These are phyloP conservation scores for Gelatoporia subvermispora DNA, from an alignment of 768 basidiomycete genomes.

Conservation along the genomic window DNA sequence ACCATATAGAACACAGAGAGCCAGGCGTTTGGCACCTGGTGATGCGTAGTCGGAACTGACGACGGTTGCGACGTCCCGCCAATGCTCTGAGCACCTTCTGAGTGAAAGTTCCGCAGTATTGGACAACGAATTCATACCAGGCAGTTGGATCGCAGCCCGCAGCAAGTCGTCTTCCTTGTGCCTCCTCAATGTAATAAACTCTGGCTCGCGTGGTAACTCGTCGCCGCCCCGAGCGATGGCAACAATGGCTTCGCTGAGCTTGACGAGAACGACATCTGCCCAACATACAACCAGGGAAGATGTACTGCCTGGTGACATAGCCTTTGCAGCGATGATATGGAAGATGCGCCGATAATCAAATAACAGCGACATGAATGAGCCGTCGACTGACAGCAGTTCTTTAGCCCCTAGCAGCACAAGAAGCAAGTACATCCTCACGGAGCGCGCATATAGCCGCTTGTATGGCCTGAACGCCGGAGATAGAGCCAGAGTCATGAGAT, in stretches of 20 bases:
- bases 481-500: not conserved
- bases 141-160: constrained; percentile 63
- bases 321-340: constrained; percentile 36
- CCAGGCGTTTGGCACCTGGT: constrained; percentile 55
- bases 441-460: constrained; percentile 8
- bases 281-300: constrained; percentile 49
- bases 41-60: constrained; percentile 49
- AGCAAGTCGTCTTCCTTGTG: constrained; percentile 48
- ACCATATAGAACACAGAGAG: constrained; percentile 51
- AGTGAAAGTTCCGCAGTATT: not conserved
- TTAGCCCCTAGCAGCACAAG: constrained; percentile 10
- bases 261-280: constrained; percentile 58
- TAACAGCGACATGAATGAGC: constrained; percentile 32
- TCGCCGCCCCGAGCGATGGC: constrained; percentile 22
- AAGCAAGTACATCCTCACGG: constrained; percentile 10
- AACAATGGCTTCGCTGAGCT: constrained; percentile 37
- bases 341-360: constrained; percentile 51
- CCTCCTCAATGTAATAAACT: constrained; percentile 25
- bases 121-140: constrained; percentile 36
- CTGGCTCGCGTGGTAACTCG: not conserved
- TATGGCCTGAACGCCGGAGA: constrained; percentile 3
- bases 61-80: constrained; percentile 40
- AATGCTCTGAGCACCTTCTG: constrained; percentile 40
- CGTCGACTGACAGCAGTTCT: constrained; percentile 25
- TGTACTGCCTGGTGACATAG: constrained; percentile 15